phyloP scores from a whole-genome alignment of 768 basidiomycete genomes.

The Hemileccinum rubropunctum region DNA sequence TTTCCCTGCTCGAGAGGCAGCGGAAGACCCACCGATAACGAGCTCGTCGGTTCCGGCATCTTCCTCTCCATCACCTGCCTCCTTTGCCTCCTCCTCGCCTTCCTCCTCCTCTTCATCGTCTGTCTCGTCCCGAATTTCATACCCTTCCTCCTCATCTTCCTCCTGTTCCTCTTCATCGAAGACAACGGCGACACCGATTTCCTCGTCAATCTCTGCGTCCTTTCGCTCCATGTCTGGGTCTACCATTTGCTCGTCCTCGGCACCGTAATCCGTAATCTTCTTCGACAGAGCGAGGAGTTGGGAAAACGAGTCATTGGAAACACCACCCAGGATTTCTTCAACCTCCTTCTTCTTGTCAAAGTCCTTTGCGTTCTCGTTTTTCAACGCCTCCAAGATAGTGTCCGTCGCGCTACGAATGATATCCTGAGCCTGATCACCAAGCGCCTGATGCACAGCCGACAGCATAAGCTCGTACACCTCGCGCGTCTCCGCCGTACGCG shows the following conservation, averaged over 20 bases:
- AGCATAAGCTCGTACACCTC: conserved; percentile 94
- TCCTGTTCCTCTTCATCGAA: conserved; percentile 98
- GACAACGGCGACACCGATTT: conserved; percentile 95
- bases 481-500: conserved; percentile 89
- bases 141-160: conserved; percentile 88
- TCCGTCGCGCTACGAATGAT: conserved; percentile 97
- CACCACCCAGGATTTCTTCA: conserved; percentile 63
- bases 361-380: conserved; percentile 86
- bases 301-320: conserved; percentile 74
- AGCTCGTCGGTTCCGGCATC: conserved; percentile 63
- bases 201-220: conserved; percentile 91
- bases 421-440: conserved; percentile 96
- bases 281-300: conserved; percentile 83
- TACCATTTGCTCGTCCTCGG: conserved; percentile 74
- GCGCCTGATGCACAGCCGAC: conserved; percentile 70
- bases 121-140: conserved; percentile 78
- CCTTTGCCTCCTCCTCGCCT: conserved; percentile 41
- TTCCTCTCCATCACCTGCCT: conserved; percentile 44
- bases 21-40: conserved; percentile 72
- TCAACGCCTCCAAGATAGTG: conserved; percentile 81
- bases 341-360: conserved; percentile 97
- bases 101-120: conserved; percentile 73
- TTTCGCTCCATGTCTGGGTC: conserved; percentile 81
- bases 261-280: conserved; percentile 95
- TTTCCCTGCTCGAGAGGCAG: conserved; percentile 41